Conservation (phyloP, 257 asterid genomes). For the Phtheirospermum japonicum region DNA sequence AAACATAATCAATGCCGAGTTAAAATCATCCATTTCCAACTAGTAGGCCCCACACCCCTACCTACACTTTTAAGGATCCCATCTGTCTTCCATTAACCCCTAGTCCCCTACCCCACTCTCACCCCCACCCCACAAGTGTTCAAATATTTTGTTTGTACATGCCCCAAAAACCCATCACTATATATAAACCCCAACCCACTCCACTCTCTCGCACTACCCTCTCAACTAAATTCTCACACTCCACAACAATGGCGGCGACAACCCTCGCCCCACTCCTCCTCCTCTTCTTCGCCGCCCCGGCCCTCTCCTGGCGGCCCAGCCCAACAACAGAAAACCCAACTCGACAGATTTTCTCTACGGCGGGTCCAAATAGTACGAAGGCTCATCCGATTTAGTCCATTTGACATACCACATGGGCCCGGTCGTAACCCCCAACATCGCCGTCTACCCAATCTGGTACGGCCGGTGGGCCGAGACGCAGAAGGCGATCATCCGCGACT, state of each 20-base stretch:
- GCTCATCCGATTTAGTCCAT: constrained; percentile 74
- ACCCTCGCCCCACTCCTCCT: no score
- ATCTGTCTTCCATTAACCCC: constrained; percentile 65
- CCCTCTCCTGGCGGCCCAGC: no score
- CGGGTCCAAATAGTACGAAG: constrained; percentile 76
- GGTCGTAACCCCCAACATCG: constrained; percentile 68
- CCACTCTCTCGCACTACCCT: constrained; percentile 16
- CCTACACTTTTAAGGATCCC: constrained; percentile 56
- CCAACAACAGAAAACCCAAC: no score
- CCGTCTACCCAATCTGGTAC: constrained; percentile 89
- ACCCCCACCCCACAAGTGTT: neutral
- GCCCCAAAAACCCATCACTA: constrained; percentile 7
- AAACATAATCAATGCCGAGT: no score
- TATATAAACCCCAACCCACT: constrained; percentile 29
- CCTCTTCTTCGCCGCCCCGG: no score
- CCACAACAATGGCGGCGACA: neutral
- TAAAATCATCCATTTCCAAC: no score
- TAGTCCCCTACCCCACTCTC: no score
- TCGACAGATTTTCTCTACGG: constrained; percentile 17
- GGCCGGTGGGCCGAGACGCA: constrained; percentile 66
- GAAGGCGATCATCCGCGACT: constrained; percentile 84
- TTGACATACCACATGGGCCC: constrained; percentile 92
- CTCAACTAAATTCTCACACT: neutral
- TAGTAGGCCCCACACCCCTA: constrained; percentile 43
- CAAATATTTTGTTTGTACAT: constrained; percentile 19